Evolutionary conservation across 1,139 yeast genomes (phyloP).

Genomic region (Sugiyamaella japonica): DNA sequence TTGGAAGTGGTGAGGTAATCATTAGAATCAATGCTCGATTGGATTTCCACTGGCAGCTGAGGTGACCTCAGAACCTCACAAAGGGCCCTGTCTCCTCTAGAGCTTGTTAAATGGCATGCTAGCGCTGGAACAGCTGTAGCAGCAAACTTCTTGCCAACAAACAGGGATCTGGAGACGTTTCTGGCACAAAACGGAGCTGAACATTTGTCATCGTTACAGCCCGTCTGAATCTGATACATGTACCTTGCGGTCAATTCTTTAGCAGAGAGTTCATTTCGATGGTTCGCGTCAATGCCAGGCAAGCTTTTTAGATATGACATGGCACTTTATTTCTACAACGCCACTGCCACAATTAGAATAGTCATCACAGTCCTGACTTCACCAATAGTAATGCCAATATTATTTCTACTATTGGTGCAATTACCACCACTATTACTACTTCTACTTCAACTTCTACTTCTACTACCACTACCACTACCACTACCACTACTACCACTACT

Average conservation of each 20-base stretch:
- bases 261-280: neutral
- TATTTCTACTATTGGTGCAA: too few relatives aligned
- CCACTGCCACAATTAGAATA: too few relatives aligned
- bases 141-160: conserved; percentile 25
- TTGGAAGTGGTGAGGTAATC: neutral
- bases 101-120: conserved; percentile 27
- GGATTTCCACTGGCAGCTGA: conserved; percentile 22
- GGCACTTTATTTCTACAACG: too few relatives aligned
- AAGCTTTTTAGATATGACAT: too few relatives aligned
- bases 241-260: conserved; percentile 18
- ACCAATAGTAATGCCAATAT: too few relatives aligned
- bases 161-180: conserved; percentile 10
- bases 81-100: conserved; percentile 23
- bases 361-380: too few relatives aligned
- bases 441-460: too few relatives aligned
- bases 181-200: conserved; percentile 27
- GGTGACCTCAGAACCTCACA: conserved; percentile 20
- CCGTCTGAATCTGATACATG: conserved; percentile 28
- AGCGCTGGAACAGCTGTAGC: conserved; percentile 26
- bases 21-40: neutral
- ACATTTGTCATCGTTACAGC: conserved; percentile 29
- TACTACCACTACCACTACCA: too few relatives aligned
- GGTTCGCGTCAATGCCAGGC: too few relatives aligned
- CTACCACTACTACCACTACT: too few relatives aligned
- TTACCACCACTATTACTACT: too few relatives aligned